Percentiles rank a stretch among this genome's conserved stretches.
These are phyloP conservation scores for Verbascum thapsus DNA, from an alignment of 257 asterid species.

Conservation along the genomic window DNA sequence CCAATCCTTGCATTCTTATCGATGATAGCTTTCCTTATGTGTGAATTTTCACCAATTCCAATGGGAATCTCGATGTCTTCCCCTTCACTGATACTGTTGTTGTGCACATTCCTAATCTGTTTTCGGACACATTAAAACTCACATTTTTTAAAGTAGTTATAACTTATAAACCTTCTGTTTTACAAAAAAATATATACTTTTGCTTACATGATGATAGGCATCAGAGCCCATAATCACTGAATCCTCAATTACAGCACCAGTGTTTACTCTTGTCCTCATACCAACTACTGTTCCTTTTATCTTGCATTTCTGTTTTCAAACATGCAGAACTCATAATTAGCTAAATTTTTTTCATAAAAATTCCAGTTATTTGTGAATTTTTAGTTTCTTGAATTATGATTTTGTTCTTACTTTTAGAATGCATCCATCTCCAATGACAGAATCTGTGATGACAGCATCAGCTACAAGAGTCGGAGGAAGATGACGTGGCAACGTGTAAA, in stretches of 20 bases:
- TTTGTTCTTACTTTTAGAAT: slow-evolving; percentile 60
- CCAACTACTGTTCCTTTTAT: slow-evolving; percentile 77
- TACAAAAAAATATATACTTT: slow-evolving; percentile 11
- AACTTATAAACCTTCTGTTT: no score
- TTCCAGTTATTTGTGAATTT: no score
- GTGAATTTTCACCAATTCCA: slow-evolving; percentile 80
- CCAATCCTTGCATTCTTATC: slow-evolving; percentile 89
- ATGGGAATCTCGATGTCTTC: slow-evolving; percentile 44
- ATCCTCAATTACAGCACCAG: slow-evolving; percentile 70
- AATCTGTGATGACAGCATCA: slow-evolving; percentile 71
- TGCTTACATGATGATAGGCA: slow-evolving; percentile 62
- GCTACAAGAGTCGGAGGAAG: slow-evolving; percentile 83
- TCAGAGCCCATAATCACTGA: slow-evolving; percentile 82
- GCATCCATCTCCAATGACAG: slow-evolving; percentile 82
- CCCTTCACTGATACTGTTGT: slow-evolving; percentile 39
- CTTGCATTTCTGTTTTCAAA: slow-evolving; percentile 63
- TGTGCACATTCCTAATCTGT: no score
- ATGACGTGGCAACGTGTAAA: slow-evolving; percentile 82
- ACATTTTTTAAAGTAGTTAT: no score
- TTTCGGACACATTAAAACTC: no score
- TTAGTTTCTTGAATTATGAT: no score
- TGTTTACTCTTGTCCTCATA: slow-evolving; percentile 65
- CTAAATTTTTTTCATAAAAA: no score
- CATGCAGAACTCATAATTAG: background rate
- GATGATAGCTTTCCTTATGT: slow-evolving; percentile 63